Evolutionary conservation across 495 filamentous ascomycete genomes (phyloP), one percentile per base, ranked within the genome.

Genomic region (Lasiosphaeris hirsuta): DNA sequence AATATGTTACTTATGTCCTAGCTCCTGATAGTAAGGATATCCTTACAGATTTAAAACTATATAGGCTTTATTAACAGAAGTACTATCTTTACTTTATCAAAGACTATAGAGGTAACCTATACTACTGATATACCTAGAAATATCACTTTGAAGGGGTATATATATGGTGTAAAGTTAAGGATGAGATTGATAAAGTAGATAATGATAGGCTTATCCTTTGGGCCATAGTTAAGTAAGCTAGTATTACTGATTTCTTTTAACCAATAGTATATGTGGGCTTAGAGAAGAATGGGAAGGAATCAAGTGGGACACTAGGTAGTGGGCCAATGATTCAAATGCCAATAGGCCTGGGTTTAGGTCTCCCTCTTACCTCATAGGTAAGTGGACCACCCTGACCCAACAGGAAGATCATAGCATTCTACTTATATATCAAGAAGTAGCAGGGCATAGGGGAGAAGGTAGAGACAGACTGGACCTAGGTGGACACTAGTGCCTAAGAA

Each of bases 381-480:
- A 57, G 54, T 19, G 37, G 35, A 49, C 54, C 54, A 48, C 54
- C 54, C 54, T 41, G 52, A 47, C 35, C 35, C 35, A 44, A 57
- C 17, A 57, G 45, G 36, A 57, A 57, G 54, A 57, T 50, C 45
- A 57, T 36, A 49, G 54, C 54, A 34, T 56, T 56, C 36, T 56
- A 56, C 45, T 57, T 23, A 15, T 30, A 56, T 42, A 56, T 49
- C 34, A 34, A 56, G 54, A 56, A 56, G 54, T 43, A 34, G 54
- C 37, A 49, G 36, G 44, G 37, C 35, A 36, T 57, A 14, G 44
- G 54, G 54, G 44, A 19, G 44, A 43, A 57, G 54, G 54, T 36
- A 50, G 44, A 57, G 54, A 41, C 44, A 30, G 44, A 48, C 42
- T 56, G 35, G 14, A 56, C 44, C 54, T 56, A 34, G 54, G 44